Conservation (phyloP, 202 grass and related monocot species). For the Setaria viridis region DNA sequence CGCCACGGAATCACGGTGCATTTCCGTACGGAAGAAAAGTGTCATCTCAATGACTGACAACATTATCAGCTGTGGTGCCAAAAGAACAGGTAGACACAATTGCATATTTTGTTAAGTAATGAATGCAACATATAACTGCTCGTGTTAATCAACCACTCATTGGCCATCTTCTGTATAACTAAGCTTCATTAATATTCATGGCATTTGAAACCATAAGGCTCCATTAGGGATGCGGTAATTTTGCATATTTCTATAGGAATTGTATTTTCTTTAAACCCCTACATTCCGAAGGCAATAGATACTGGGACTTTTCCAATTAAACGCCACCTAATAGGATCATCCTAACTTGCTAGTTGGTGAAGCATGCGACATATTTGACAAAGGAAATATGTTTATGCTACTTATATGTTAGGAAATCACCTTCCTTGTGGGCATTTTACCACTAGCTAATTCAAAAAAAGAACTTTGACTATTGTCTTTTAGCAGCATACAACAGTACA, state of each 20-base stretch:
- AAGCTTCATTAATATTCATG: not conserved
- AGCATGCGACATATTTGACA: not conserved
- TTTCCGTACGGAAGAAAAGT: constrained; percentile 4
- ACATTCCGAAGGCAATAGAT: not conserved
- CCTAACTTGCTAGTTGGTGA: not conserved
- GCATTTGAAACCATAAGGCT: not conserved
- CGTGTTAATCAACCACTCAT: not conserved
- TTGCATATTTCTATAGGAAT: not conserved
- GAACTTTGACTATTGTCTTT: not conserved
- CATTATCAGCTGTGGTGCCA: constrained; percentile 8
- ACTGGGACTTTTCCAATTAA: not conserved
- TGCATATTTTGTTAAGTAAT: not conserved
- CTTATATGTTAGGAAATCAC: not conserved
- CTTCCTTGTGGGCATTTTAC: not conserved
- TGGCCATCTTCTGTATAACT: not conserved
- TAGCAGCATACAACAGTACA: not conserved
- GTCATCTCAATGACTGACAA: constrained; percentile 24
- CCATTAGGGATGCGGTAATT: not conserved
- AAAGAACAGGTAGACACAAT: not conserved
- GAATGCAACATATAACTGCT: not conserved
- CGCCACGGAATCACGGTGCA: constrained; percentile 39
- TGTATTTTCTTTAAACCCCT: not conserved
- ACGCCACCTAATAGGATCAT: not conserved
- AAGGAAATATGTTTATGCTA: not conserved
- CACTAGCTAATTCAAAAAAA: not conserved